Base-by-base conservation (phyloP, 1,284 basidiomycete species). In the Cerrena zonata region DNA sequence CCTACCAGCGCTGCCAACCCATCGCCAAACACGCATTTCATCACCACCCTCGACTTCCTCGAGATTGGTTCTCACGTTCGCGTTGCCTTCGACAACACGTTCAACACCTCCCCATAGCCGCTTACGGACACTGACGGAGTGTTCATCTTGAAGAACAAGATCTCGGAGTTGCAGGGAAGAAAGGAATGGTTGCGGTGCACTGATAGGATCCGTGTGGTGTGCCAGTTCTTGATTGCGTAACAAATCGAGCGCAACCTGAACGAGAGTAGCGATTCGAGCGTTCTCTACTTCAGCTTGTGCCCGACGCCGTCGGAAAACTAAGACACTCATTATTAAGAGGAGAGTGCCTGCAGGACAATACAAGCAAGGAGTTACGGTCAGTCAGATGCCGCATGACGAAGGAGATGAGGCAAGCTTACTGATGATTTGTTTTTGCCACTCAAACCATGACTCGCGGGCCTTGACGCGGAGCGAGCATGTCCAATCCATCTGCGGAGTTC, bases 161-260 rank as follows among this genome's bases (percentile, higher is more conserved):
- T 99, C 95, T 41, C 96, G 86, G 30, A 99, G 79, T 63, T 97
- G 94, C 45, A 90, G 74, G 4, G 92, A 91, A 1, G 92, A 89
- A 51, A 98, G 70, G 72, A 88, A 94, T 2, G 91, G 81, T 51
- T 84, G 77, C 1, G 92, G 84, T 30, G 82, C 79, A 46, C 78
- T 79, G 50, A 89, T 82, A 5, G 92, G 91, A 65, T 96, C 93
- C 55, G 82, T 80, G 65, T 93, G 85, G 69, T 97, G 85, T 3
- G 82, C 79, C 55, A 89, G 74, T 65, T 95, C 91, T 71, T 92
- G 91, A 63, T 91, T 89, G 60, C 88, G 88, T 54, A 96, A 76
- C 13, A 83, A 82, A 56, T 89, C 85, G 25, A 95, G 78, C 2
- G 87, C 87, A 51, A 88, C 79, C 61, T 86, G 82, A 18, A 91